Percentiles rank a stretch among this genome's conserved stretches.
Evolutionary conservation across 2,329 filamentous ascomycete species (phyloP).

Genomic region (Grosmannia huntii): DNA sequence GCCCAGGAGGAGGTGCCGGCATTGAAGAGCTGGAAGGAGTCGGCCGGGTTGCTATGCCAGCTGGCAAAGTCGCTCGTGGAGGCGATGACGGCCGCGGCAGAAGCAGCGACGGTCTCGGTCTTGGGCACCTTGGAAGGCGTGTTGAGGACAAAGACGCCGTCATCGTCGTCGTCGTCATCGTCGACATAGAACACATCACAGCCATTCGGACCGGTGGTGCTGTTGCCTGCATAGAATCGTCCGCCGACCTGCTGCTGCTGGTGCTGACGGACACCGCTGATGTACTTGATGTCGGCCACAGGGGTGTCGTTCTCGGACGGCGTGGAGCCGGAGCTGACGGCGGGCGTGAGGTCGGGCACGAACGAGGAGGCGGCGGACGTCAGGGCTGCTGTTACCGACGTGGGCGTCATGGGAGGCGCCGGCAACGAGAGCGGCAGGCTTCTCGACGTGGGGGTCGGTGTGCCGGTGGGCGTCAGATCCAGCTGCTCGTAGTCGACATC

Average conservation of each 20-base stretch:
- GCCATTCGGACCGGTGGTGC: neutral
- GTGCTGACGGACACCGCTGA: neutral
- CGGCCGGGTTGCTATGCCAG: neutral
- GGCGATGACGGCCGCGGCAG: too few relatives aligned
- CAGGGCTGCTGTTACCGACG: neutral
- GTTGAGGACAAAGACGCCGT: constrained; percentile 21
- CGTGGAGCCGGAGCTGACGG: constrained; percentile 6
- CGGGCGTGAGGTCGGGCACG: constrained; percentile 5
- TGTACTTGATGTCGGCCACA: neutral
- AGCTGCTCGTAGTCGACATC: constrained; percentile 19
- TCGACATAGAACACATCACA: constrained; percentile 14
- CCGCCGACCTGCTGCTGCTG: neutral
- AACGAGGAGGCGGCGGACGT: neutral
- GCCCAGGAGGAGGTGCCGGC: constrained; percentile 2
- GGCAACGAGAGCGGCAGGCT: neutral
- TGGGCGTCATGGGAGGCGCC: neutral
- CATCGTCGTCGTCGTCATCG: constrained; percentile 12
- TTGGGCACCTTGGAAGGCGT: constrained; percentile 24
- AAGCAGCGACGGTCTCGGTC: neutral
- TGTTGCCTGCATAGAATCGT: neutral
- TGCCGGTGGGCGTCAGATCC: constrained; percentile 13
- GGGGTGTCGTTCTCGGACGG: constrained; percentile 7
- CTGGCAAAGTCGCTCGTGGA: neutral
- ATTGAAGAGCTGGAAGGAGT: neutral
- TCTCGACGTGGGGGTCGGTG: constrained; percentile 10